Percentiles rank a stretch among this genome's conserved stretches.
These are phyloP conservation scores for Hylodesmum podocarpum DNA, from an alignment of 306 rosid genomes.

Conservation along the genomic window DNA sequence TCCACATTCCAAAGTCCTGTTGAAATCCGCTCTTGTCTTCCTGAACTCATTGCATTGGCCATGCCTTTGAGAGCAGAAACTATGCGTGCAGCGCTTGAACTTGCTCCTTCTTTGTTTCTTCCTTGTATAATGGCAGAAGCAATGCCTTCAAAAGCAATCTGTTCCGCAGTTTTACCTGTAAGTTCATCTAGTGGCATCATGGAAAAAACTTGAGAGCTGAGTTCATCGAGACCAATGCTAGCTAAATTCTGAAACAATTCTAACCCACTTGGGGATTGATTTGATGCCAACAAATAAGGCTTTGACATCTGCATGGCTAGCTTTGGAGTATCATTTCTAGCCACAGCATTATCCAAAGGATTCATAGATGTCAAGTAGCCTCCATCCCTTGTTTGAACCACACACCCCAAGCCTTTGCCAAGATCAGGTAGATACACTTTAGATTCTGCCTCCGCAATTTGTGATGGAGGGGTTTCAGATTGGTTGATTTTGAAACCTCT, in stretches of 20 bases:
- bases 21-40: slow-evolving; percentile 73
- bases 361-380: slow-evolving; percentile 89
- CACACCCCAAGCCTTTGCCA: slow-evolving; percentile 82
- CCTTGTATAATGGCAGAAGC: slow-evolving; percentile 95
- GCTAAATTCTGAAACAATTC: slow-evolving; percentile 79
- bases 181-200: slow-evolving; percentile 75
- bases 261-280: slow-evolving; percentile 52
- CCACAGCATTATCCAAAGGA: slow-evolving; percentile 53
- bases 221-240: slow-evolving; percentile 57
- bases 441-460: slow-evolving; percentile 57
- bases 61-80: slow-evolving; percentile 58
- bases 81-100: slow-evolving; percentile 74
- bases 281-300: slow-evolving; percentile 57
- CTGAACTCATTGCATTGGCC: slow-evolving; percentile 70
- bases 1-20: slow-evolving; percentile 83
- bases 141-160: slow-evolving; percentile 91
- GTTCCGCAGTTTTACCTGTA: slow-evolving; percentile 85
- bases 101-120: slow-evolving; percentile 86
- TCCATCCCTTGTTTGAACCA: slow-evolving; percentile 80
- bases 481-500: slow-evolving; percentile 40
- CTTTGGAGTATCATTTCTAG: slow-evolving; percentile 66
- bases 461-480: slow-evolving; percentile 40
- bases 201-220: slow-evolving; percentile 52
- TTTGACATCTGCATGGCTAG: slow-evolving; percentile 90
- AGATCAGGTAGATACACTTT: slow-evolving; percentile 79